These are phyloP conservation scores for Leccinum olivaceopallidum DNA, from an alignment of 768 basidiomycete species.

Conservation along the genomic window DNA sequence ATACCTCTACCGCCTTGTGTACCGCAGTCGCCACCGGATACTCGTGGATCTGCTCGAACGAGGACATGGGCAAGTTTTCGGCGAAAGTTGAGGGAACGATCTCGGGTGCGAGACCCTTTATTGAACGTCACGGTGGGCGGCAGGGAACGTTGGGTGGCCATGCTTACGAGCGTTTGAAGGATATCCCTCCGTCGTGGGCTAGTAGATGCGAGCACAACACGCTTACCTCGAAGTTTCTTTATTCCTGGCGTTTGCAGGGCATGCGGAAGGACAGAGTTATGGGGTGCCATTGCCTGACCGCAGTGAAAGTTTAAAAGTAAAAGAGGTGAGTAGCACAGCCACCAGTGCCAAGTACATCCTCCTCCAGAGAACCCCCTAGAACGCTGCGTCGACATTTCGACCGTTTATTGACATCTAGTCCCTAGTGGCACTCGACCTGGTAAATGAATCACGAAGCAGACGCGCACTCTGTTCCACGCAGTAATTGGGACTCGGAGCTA, in stretches of 20 bases:
- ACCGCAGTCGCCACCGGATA: conserved; percentile 77
- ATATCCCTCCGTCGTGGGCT: conserved; percentile 87
- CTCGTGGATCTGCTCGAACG: conserved; percentile 71
- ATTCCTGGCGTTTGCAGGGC: conserved; percentile 63
- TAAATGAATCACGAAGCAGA: no score
- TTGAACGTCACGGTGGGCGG: background rate
- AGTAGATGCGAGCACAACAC: conserved; percentile 82
- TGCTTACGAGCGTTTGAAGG: conserved; percentile 68
- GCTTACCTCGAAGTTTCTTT: conserved; percentile 70
- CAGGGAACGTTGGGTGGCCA: background rate
- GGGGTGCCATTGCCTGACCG: conserved; percentile 16
- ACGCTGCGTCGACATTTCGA: no score
- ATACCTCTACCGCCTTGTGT: conserved; percentile 85
- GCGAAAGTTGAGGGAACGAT: conserved; percentile 76
- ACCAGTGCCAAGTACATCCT: no score
- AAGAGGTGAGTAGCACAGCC: no score
- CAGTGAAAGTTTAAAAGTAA: no score
- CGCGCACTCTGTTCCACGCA: no score
- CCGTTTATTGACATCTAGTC: no score
- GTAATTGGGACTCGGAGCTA: no score
- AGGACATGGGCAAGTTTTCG: conserved; percentile 68
- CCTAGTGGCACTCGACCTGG: no score
- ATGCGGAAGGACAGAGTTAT: conserved; percentile 56
- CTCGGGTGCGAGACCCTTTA: conserved; percentile 64
- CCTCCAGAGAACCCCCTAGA: no score